These are phyloP conservation scores for Bauhinia variegata DNA, from an alignment of 306 rosid genomes.

Conservation along the genomic window DNA sequence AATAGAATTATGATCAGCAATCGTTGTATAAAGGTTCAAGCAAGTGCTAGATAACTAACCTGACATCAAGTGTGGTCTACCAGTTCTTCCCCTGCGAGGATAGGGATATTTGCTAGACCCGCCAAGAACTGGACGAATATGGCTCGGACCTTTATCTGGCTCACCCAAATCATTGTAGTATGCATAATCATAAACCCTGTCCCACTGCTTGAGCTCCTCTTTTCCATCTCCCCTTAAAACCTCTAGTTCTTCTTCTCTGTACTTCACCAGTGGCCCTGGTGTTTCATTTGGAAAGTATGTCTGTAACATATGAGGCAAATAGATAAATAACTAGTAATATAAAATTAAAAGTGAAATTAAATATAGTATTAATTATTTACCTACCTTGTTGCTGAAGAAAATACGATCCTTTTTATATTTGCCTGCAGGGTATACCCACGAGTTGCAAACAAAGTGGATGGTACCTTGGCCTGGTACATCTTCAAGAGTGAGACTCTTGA, in stretches of 20 bases:
- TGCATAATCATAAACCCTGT: conserved; percentile 79
- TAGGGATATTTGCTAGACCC: conserved; percentile 70
- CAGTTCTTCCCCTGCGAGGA: conserved; percentile 91
- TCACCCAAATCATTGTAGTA: conserved; percentile 67
- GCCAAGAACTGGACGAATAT: conserved; percentile 71
- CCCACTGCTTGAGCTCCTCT: conserved; percentile 69
- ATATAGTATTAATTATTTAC: not conserved
- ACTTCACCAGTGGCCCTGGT: conserved; percentile 53
- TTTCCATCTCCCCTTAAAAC: conserved; percentile 72
- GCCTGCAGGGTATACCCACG: conserved; percentile 76
- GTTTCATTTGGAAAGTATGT: conserved; percentile 72
- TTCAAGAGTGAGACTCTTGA: conserved; percentile 64
- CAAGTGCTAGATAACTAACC: no score
- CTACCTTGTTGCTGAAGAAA: conserved; percentile 79
- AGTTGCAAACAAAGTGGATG: conserved; percentile 76
- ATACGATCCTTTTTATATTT: conserved; percentile 62
- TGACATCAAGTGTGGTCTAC: conserved; percentile 50
- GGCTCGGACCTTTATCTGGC: conserved; percentile 51
- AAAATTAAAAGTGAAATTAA: not conserved
- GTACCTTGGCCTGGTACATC: conserved; percentile 66
- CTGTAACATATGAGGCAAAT: conserved; percentile 39
- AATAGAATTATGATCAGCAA: no score
- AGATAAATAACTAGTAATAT: not conserved
- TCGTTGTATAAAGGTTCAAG: no score
- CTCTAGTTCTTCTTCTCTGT: conserved; percentile 65